Percentiles rank a stretch among this genome's conserved stretches.
phyloP scores from a whole-genome alignment of 257 asterid genomes.

The Solanum corneliomulleri region DNA sequence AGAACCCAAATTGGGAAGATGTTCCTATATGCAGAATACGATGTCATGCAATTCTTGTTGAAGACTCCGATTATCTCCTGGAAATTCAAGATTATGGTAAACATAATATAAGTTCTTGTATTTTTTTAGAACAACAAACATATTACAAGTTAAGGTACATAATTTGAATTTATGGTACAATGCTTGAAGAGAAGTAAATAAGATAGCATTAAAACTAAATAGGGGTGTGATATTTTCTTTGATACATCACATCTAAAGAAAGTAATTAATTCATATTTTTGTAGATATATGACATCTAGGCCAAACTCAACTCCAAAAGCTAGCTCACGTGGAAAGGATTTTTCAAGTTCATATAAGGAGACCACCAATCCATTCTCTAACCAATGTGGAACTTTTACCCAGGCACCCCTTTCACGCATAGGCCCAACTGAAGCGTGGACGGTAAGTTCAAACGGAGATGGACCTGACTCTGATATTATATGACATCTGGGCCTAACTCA shows the following conservation, averaged over 20 bases:
- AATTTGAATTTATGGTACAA: not conserved
- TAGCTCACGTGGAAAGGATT: too few species aligned
- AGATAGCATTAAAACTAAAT: too few species aligned
- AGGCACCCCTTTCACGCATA: too few species aligned
- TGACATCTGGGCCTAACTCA: too few species aligned
- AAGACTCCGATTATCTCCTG: slow-evolving; percentile 1
- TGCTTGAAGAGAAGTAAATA: not conserved
- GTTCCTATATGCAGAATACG: slow-evolving; percentile 7
- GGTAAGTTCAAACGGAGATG: too few species aligned
- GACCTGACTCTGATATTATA: too few species aligned
- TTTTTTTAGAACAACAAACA: not conserved
- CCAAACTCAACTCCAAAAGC: accelerated
- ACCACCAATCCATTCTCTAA: too few species aligned
- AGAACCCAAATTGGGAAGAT: not conserved
- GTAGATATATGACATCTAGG: too few species aligned
- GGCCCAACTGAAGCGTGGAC: too few species aligned
- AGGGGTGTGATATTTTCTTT: not conserved
- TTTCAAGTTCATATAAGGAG: too few species aligned
- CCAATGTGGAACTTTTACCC: too few species aligned
- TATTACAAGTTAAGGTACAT: not conserved
- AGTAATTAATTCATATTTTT: not conserved
- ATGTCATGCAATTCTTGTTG: slow-evolving; percentile 5
- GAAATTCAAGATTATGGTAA: not conserved
- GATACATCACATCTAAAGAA: not conserved
- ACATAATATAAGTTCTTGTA: not conserved